Conservation (phyloP, 2,329 filamentous ascomycete genomes). For the Epichloe hybrida region DNA sequence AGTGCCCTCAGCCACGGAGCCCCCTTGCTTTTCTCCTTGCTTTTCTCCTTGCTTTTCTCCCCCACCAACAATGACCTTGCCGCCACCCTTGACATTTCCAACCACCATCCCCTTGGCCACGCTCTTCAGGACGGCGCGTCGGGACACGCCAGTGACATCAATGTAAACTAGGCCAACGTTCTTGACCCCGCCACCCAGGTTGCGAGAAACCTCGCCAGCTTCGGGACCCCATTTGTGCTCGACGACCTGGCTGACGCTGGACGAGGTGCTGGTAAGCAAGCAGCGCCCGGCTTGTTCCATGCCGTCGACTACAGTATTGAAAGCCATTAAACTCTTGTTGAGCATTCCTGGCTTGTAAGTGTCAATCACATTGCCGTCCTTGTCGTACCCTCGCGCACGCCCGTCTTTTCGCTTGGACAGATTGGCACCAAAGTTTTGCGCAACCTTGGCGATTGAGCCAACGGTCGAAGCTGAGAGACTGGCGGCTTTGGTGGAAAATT, state of each 20-base stretch:
- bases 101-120: slow-evolving; percentile 96
- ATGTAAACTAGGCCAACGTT: slow-evolving; percentile 97
- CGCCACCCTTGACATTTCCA: slow-evolving; percentile 60
- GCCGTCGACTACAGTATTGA: slow-evolving; percentile 86
- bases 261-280: slow-evolving; percentile 59
- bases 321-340: slow-evolving; percentile 94
- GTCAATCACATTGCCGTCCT: slow-evolving; percentile 51
- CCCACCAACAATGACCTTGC: slow-evolving; percentile 60
- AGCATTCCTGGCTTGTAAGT: slow-evolving; percentile 79
- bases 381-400: slow-evolving; percentile 46
- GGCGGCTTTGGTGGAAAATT: slow-evolving; percentile 67
- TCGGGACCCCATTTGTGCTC: slow-evolving; percentile 81
- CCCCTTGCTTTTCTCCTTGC: slow-evolving; percentile 15
- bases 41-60: slow-evolving; percentile 31
- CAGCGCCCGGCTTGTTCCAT: slow-evolving; percentile 77
- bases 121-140: slow-evolving; percentile 80
- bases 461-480: slow-evolving; percentile 75
- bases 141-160: slow-evolving; percentile 83
- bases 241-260: slow-evolving; percentile 74
- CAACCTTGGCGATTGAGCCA: slow-evolving; percentile 66
- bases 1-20: slow-evolving; percentile 12
- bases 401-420: slow-evolving; percentile 42
- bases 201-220: slow-evolving; percentile 62
- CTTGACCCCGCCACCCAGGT: slow-evolving; percentile 76
- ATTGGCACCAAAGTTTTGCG: slow-evolving; percentile 78